Percentiles rank a stretch among this genome's conserved stretches.
Conservation (phyloP, 2,329 filamentous ascomycete genomes). For the Sarocladiaceae sp. region DNA sequence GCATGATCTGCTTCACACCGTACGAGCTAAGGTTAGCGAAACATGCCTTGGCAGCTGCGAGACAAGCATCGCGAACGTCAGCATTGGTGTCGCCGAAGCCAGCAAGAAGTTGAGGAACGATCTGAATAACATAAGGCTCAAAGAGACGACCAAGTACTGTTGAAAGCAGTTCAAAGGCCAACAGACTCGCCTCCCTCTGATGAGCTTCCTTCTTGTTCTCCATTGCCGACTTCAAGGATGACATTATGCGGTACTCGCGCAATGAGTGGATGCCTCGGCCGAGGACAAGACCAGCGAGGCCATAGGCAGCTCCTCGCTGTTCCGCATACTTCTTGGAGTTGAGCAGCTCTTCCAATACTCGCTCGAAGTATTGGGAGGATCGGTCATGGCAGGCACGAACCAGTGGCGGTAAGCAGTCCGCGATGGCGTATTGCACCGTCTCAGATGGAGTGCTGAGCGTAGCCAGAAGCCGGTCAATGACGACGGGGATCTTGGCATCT, state of each 20-base stretch:
- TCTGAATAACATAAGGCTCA: slow-evolving; percentile 93
- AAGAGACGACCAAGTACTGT: slow-evolving; percentile 81
- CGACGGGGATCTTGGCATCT: slow-evolving; percentile 81
- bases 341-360: slow-evolving; percentile 75
- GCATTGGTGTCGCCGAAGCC: slow-evolving; percentile 84
- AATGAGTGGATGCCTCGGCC: slow-evolving; percentile 81
- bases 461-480: slow-evolving; percentile 77
- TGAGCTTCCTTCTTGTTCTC: slow-evolving; percentile 94
- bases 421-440: slow-evolving; percentile 92
- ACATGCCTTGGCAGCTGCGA: slow-evolving; percentile 89
- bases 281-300: slow-evolving; percentile 80
- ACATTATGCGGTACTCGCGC: slow-evolving; percentile 79
- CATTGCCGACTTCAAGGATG: slow-evolving; percentile 70
- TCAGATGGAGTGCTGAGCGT: slow-evolving; percentile 94
- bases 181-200: slow-evolving; percentile 78
- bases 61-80: slow-evolving; percentile 86
- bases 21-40: slow-evolving; percentile 92
- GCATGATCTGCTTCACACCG: slow-evolving; percentile 90
- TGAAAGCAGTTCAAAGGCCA: slow-evolving; percentile 87
- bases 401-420: slow-evolving; percentile 88
- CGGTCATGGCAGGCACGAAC: slow-evolving; percentile 74
- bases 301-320: slow-evolving; percentile 89
- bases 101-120: slow-evolving; percentile 81
- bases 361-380: slow-evolving; percentile 70
- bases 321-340: slow-evolving; percentile 87